Evolutionary conservation across 1,284 basidiomycete genomes (phyloP).

Genomic region (Hortiboletus rubellus): DNA sequence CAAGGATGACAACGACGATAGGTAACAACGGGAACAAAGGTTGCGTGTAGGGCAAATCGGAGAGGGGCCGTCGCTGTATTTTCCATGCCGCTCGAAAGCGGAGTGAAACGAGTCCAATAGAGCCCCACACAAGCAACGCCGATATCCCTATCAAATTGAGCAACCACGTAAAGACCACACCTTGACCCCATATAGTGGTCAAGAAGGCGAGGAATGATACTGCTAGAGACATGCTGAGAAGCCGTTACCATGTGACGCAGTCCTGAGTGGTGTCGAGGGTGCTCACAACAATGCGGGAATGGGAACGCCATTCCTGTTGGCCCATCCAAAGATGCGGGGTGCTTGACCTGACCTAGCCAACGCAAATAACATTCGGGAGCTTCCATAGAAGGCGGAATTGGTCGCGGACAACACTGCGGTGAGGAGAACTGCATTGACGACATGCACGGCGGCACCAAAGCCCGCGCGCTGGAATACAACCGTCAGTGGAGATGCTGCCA

Average conservation of each 20-base stretch:
- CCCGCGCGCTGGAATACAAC: conserved; percentile 59
- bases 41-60: conserved; percentile 49
- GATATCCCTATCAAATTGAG: conserved; percentile 70
- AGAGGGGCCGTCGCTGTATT: conserved; percentile 40
- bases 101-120: conserved; percentile 54
- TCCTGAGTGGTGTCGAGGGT: not conserved
- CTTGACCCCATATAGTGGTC: conserved; percentile 56
- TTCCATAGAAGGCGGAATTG: conserved; percentile 63
- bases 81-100: conserved; percentile 51
- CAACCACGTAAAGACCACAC: conserved; percentile 57
- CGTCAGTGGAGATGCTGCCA: conserved; percentile 55
- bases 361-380: conserved; percentile 60
- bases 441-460: conserved; percentile 55
- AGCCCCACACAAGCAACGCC: conserved; percentile 65
- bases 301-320: conserved; percentile 65
- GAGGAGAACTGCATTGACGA: conserved; percentile 61
- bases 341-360: conserved; percentile 52
- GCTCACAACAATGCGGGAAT: conserved; percentile 51
- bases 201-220: conserved; percentile 52
- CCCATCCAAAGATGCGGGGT: conserved; percentile 46
- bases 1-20: conserved; percentile 43
- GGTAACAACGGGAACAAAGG: conserved; percentile 52
- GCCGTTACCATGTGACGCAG: not conserved
- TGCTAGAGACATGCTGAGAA: conserved; percentile 43
- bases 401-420: conserved; percentile 64